Evolutionary conservation across 768 basidiomycete genomes (phyloP), one percentile per base, ranked within the genome.

Genomic region (Sporobolomyces phaffii): DNA sequence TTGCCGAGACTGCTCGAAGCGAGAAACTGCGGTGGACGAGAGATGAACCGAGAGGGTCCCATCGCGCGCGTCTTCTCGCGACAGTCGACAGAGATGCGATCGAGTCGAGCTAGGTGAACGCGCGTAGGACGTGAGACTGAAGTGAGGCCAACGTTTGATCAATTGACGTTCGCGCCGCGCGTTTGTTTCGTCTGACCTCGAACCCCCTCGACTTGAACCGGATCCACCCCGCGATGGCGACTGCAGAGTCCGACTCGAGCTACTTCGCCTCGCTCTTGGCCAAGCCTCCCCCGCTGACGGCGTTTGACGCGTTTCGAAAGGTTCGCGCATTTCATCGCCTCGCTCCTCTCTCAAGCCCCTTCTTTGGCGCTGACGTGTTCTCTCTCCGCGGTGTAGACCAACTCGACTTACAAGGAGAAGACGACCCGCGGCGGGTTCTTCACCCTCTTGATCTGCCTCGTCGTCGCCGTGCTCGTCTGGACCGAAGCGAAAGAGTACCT

Each of bases 401-500:
- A 87, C 15, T 83, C 87, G 26, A 84, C 87, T 0, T 93, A 91
- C 83, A 89, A 87, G 77, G 76, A 85, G 33, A 85, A 87, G 62
- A 87, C 89, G 13, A 85, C 87, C 73, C 85, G 86, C 10, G 84
- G 91, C 40, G 90, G 91, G 15, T 84, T 91, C 77, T 81, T 90
- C 78, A 91, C 90, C 24, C 65, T 90, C 73, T 83, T 87, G 67
- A 84, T 91, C 59, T 60, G 52, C 10, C 71, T 87, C 48, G 69
- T 90, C 49, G 85, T 88, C 15, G 78, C 89, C 58, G 72, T 91
- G 29, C 83, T 94, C 24, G 83, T 92, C 62, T 81, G 91, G 66
- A 93, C 94, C 73, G 93, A 98, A 74, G 78, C 93, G 47, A 86
- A 86, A 53, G 93, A 97, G 76, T 98, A 84, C 75, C 79, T 98